These are phyloP conservation scores for Paramecium tetraurelia DNA, from an alignment of 73 alveolate genomes.

Conservation along the genomic window DNA sequence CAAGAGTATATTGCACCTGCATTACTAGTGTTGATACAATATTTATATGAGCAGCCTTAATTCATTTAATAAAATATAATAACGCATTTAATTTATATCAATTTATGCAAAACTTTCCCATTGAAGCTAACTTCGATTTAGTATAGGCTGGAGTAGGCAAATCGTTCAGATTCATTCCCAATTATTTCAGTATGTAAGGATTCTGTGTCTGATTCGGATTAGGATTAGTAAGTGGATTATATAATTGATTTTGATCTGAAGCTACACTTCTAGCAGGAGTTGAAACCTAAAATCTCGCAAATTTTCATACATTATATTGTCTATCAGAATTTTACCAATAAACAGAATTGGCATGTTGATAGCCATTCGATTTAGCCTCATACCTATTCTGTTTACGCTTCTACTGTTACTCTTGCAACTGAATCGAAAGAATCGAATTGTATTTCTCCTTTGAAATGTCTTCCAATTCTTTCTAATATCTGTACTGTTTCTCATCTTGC, in stretches of 20 bases:
- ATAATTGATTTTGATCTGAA: background rate
- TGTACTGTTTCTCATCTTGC: background rate
- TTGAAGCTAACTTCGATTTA: background rate
- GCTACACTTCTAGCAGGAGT: background rate
- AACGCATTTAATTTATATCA: slow-evolving; percentile 8
- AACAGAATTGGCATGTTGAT: background rate
- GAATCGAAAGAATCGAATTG: background rate
- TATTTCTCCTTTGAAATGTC: background rate
- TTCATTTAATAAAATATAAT: background rate
- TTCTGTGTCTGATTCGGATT: background rate
- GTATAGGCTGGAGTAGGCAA: background rate
- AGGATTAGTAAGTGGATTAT: background rate
- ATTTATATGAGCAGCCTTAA: background rate
- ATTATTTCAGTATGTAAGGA: background rate
- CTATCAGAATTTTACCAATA: background rate
- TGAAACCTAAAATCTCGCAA: background rate
- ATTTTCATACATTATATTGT: background rate
- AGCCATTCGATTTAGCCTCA: background rate
- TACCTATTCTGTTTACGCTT: background rate
- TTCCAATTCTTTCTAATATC: background rate
- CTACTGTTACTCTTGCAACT: background rate
- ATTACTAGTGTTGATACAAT: background rate
- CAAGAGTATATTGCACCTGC: background rate
- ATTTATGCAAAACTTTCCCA: background rate
- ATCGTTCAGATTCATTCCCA: background rate